Conservation (phyloP, 768 basidiomycete species). For the Tulasnella sp. region DNA sequence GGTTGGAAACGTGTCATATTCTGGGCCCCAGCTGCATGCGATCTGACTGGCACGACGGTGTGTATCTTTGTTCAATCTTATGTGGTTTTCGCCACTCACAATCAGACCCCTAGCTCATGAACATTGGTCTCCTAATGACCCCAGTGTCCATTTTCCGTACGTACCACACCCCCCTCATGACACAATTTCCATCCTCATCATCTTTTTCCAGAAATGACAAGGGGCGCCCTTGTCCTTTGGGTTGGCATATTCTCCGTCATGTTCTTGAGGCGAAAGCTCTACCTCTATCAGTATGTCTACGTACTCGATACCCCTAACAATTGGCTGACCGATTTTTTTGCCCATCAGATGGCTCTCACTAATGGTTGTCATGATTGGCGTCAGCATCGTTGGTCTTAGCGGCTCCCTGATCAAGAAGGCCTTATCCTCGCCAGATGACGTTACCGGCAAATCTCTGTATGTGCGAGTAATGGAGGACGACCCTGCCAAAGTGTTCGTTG, state of each 20-base stretch:
- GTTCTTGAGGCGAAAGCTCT: constrained; percentile 75
- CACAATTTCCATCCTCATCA: background rate
- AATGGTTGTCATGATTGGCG: constrained; percentile 73
- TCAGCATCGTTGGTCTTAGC: constrained; percentile 74
- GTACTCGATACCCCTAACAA: constrained; percentile 3
- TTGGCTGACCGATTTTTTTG: background rate
- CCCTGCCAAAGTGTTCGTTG: constrained; percentile 59
- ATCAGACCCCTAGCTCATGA: constrained; percentile 80
- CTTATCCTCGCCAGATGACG: constrained; percentile 22
- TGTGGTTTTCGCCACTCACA: no score
- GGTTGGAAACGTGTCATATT: constrained; percentile 64
- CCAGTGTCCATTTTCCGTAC: constrained; percentile 84
- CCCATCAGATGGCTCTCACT: constrained; percentile 71
- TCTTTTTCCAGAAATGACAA: constrained; percentile 21
- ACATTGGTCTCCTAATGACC: constrained; percentile 86
- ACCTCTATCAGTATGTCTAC: constrained; percentile 63
- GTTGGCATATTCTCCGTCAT: constrained; percentile 84
- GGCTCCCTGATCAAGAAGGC: constrained; percentile 77
- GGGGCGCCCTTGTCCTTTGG: constrained; percentile 82
- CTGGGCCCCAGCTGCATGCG: constrained; percentile 81
- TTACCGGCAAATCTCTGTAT: background rate
- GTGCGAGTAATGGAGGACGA: constrained; percentile 29
- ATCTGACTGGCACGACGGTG: constrained; percentile 83
- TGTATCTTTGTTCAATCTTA: constrained; percentile 25
- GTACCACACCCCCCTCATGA: background rate